Percentiles rank a stretch among this genome's conserved stretches.
Evolutionary conservation across 768 basidiomycete species (phyloP).

Genomic region (Sporobolomyces roseus): DNA sequence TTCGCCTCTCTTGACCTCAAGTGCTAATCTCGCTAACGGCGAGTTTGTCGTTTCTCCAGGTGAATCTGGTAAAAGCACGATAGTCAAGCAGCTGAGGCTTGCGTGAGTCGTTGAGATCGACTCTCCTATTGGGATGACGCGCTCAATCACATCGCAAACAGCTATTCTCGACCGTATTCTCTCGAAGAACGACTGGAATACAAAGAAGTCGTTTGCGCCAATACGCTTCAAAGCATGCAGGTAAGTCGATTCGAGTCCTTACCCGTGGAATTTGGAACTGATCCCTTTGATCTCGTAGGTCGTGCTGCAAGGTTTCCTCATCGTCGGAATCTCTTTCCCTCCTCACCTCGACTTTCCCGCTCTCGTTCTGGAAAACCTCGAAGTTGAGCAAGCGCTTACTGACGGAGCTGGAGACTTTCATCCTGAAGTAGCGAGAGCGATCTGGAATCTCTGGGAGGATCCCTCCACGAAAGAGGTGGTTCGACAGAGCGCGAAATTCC

Average conservation of each 20-base stretch:
- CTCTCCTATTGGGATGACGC: not conserved
- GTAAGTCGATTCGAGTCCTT: no score
- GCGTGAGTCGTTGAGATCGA: not conserved
- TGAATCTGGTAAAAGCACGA: slow-evolving; percentile 92
- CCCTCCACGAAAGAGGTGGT: slow-evolving; percentile 76
- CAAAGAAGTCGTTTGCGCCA: slow-evolving; percentile 88
- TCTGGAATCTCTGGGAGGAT: slow-evolving; percentile 69
- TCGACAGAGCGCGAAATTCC: slow-evolving; percentile 77
- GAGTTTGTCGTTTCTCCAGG: slow-evolving; percentile 71
- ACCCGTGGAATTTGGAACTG: no score
- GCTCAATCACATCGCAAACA: slow-evolving; percentile 57
- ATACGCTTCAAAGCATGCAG: slow-evolving; percentile 88
- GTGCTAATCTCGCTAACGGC: no score
- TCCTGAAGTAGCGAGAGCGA: slow-evolving; percentile 53
- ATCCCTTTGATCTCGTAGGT: not conserved
- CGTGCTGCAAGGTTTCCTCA: slow-evolving; percentile 71
- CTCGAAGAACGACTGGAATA: slow-evolving; percentile 80
- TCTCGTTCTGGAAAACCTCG: slow-evolving; percentile 65
- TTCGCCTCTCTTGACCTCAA: not conserved
- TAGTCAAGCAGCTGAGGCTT: slow-evolving; percentile 46
- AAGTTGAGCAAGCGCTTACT: slow-evolving; percentile 58
- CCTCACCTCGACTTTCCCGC: slow-evolving; percentile 69
- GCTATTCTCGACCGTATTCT: slow-evolving; percentile 82
- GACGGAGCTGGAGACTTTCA: slow-evolving; percentile 67
- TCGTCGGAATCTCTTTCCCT: slow-evolving; percentile 68